Evolutionary conservation across 257 asterid genomes (phyloP).

Genomic region (Solanum sejunctum): DNA sequence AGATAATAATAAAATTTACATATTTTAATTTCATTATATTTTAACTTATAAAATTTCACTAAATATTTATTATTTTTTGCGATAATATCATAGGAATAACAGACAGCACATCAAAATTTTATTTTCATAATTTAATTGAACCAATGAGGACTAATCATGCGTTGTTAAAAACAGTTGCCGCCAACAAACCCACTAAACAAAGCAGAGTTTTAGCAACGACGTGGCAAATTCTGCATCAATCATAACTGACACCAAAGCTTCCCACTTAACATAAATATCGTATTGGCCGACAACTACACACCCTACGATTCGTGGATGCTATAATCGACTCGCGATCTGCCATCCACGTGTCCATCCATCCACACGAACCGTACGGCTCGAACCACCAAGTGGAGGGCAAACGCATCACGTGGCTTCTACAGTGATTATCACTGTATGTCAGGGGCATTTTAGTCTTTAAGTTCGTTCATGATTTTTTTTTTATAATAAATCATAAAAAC

Average conservation of each 20-base stretch:
- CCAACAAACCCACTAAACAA: neutral
- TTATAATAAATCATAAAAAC: neutral
- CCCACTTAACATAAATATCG: conserved; percentile 4
- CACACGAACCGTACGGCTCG: neutral
- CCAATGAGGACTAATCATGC: neutral
- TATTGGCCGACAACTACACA: conserved; percentile 42
- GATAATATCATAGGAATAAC: no score
- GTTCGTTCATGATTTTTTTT: no score
- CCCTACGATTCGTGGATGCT: conserved; percentile 15
- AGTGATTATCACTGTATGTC: neutral
- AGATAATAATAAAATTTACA: no score
- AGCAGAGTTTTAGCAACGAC: neutral
- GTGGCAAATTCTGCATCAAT: conserved; percentile 18
- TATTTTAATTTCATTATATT: no score
- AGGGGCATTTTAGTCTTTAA: conserved; percentile 26
- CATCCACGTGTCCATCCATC: conserved; percentile 3
- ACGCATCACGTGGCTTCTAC: neutral
- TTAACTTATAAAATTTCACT: no score
- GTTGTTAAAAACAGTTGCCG: neutral
- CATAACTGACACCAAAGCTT: conserved; percentile 16
- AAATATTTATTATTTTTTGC: no score
- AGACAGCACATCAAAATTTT: no score
- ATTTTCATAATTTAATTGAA: neutral
- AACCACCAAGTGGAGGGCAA: neutral
- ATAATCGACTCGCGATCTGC: neutral